Conservation (phyloP, 192 early-diverging fungal species). For the Coemansia sp. region DNA sequence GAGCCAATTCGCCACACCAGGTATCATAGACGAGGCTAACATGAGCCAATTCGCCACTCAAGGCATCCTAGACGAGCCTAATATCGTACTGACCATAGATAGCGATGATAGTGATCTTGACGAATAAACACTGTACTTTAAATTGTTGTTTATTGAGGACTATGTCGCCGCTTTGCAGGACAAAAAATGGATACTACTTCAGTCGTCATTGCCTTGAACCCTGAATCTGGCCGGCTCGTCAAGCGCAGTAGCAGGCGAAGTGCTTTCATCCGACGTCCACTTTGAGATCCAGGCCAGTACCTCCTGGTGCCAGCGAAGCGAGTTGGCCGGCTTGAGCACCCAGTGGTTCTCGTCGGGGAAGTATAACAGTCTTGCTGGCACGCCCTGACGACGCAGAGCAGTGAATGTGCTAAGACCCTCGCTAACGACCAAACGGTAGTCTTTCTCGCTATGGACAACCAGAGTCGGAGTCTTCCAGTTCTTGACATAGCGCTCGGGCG, state of each 20-base stretch:
- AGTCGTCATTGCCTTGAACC: not conserved
- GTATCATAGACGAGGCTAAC: no score
- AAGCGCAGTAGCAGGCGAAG: not conserved
- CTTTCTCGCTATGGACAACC: constrained; percentile 73
- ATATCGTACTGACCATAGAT: not conserved
- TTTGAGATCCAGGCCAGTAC: constrained; percentile 65
- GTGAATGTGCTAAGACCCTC: constrained; percentile 79
- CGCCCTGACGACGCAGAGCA: constrained; percentile 70
- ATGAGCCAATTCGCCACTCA: no score
- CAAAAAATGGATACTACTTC: not conserved
- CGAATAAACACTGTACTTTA: not conserved
- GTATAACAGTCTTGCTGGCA: constrained; percentile 70
- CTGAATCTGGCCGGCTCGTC: not conserved
- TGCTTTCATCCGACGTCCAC: constrained; percentile 20
- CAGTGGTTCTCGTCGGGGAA: constrained; percentile 82
- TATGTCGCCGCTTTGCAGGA: not conserved
- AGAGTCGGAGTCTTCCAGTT: constrained; percentile 81
- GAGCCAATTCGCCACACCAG: no score
- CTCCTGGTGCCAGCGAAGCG: constrained; percentile 73
- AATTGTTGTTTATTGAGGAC: not conserved
- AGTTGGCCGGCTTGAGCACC: constrained; percentile 79
- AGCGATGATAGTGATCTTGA: not conserved
- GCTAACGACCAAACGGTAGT: constrained; percentile 68
- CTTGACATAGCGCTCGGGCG: constrained; percentile 69
- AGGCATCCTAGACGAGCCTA: not conserved